A percentile compares a stretch with the other conserved stretches of the same genome.
Evolutionary conservation across 2,329 filamentous ascomycete genomes (phyloP).

Genomic region (Diaporthe velutina): DNA sequence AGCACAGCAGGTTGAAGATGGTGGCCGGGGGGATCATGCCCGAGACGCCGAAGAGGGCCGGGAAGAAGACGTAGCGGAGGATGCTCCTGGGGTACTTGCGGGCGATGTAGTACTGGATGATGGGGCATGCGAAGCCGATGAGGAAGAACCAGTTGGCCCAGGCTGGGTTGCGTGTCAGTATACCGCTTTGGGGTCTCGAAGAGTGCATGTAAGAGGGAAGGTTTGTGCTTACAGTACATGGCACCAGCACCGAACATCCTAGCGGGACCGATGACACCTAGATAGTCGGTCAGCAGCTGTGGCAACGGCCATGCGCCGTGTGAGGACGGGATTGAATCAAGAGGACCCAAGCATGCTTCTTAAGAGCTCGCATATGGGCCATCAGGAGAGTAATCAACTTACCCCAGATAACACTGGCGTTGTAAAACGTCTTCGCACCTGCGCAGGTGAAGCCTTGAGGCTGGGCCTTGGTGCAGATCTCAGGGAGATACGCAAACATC

Average conservation of each 20-base stretch:
- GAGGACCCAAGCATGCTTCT: no score
- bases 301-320: background rate
- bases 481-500: conserved; percentile 1
- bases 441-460: conserved; percentile 19
- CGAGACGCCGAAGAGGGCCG: background rate
- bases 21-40: conserved; percentile 15
- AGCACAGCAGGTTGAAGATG: conserved; percentile 29
- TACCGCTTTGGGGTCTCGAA: background rate
- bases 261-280: conserved; percentile 28
- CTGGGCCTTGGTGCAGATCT: conserved; percentile 26
- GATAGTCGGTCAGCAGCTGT: background rate
- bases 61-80: conserved; percentile 20
- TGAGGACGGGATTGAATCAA: no score
- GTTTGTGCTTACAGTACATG: conserved; percentile 21
- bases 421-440: conserved; percentile 22
- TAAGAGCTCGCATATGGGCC: no score
- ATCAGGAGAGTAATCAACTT: background rate
- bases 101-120: conserved; percentile 42
- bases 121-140: conserved; percentile 30
- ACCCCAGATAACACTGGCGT: conserved; percentile 31
- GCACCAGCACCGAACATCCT: conserved; percentile 24
- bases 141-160: conserved; percentile 35
- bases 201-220: background rate
- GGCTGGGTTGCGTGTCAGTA: background rate
- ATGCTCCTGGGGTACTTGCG: conserved; percentile 8